Evolutionary conservation across 495 filamentous ascomycete genomes (phyloP).

Genomic region (Diplogelasinospora grovesii): DNA sequence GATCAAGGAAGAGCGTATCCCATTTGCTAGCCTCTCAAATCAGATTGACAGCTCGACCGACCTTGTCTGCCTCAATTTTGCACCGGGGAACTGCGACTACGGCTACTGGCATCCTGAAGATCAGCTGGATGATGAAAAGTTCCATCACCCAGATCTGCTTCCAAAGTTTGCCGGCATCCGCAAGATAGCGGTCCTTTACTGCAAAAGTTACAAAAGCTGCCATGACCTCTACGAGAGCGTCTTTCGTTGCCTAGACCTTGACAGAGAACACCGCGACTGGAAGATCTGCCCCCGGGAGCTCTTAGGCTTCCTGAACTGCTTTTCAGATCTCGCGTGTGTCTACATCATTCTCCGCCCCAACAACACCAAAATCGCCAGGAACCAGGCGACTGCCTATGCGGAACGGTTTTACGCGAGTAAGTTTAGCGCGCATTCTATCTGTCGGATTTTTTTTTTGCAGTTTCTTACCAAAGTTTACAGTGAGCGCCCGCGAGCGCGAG

Average conservation of each 20-base stretch:
- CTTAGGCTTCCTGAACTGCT: conserved; percentile 11
- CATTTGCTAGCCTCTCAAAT: not conserved
- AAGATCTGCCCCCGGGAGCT: conserved; percentile 11
- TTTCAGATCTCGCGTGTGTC: conserved; percentile 16
- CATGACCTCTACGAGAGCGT: no score
- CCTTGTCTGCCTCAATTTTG: conserved; percentile 5
- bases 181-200: not conserved
- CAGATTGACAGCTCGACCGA: conserved; percentile 2
- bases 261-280: not conserved
- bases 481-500: not conserved
- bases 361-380: not conserved
- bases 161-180: not conserved
- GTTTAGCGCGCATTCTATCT: no score
- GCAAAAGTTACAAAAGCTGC: not conserved
- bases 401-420: no score
- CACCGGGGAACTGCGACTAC: not conserved
- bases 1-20: not conserved
- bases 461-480: conserved; percentile 1
- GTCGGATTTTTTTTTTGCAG: no score
- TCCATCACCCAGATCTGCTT: no score
- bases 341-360: conserved; percentile 12
- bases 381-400: not conserved
- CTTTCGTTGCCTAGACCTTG: conserved; percentile 2
- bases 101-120: conserved; percentile 1
- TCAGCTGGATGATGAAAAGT: no score